Conservation (phyloP, 345 rosid species). For the Arabis hirsuta region DNA sequence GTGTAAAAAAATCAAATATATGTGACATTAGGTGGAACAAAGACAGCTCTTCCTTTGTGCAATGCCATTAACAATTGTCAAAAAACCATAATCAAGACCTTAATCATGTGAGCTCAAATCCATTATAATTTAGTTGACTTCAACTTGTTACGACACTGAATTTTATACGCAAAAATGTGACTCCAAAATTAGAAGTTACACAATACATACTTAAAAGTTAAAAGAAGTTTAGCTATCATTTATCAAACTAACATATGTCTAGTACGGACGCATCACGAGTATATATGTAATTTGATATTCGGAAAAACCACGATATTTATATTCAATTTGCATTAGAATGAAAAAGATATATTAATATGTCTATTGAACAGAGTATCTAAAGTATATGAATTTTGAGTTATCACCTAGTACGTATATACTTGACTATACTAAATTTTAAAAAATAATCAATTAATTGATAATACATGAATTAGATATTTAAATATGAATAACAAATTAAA, state of each 20-base stretch:
- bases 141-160: constrained; percentile 7
- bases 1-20: no score
- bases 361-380: background rate
- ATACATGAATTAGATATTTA: background rate
- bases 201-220: background rate
- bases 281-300: background rate
- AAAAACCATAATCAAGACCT: constrained; percentile 15
- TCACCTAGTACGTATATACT: background rate
- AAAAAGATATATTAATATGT: background rate
- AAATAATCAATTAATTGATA: background rate
- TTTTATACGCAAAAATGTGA: background rate
- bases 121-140: constrained; percentile 11
- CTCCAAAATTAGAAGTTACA: background rate
- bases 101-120: constrained; percentile 32
- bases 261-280: background rate
- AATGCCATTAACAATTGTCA: constrained; percentile 22
- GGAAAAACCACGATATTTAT: background rate
- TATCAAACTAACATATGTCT: background rate
- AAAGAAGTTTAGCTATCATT: background rate
- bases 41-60: constrained; percentile 29
- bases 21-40: constrained; percentile 27
- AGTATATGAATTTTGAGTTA: background rate
- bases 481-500: background rate
- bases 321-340: background rate
- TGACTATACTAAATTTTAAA: no score